phyloP scores from a whole-genome alignment of 2,329 filamentous ascomycete species.

The Penicillium expansum region DNA sequence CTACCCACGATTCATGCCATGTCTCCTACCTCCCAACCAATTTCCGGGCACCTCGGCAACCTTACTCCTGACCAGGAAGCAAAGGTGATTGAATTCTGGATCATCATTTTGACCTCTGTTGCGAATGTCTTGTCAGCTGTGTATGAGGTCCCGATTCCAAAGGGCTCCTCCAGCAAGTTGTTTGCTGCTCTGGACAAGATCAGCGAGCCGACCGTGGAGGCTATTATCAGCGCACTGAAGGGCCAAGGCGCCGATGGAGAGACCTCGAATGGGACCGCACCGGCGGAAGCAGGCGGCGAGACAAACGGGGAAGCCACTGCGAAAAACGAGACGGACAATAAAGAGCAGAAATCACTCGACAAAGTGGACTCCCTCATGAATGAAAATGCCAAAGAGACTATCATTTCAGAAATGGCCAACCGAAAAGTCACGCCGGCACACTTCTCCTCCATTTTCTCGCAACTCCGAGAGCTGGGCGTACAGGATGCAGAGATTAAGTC shows the following conservation, averaged over 20 bases:
- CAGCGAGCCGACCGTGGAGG: conserved; percentile 22
- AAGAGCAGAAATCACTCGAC: no score
- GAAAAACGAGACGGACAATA: no score
- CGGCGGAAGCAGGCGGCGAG: not conserved
- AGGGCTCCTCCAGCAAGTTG: conserved; percentile 18
- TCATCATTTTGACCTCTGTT: conserved; percentile 38
- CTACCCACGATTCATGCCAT: not conserved
- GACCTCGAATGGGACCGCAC: not conserved
- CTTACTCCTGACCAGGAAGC: conserved; percentile 79
- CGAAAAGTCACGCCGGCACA: no score
- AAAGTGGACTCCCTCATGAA: no score
- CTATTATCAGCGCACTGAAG: conserved; percentile 19
- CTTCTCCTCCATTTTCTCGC: no score
- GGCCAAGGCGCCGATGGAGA: not conserved
- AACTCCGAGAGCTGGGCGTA: no score
- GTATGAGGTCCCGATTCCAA: conserved; percentile 37
- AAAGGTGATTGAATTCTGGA: conserved; percentile 84
- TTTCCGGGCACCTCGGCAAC: conserved; percentile 59
- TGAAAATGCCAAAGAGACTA: no score
- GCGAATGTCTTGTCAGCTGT: conserved; percentile 21
- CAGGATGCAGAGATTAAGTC: no score
- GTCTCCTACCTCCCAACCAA: conserved; percentile 39
- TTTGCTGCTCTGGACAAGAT: conserved; percentile 22
- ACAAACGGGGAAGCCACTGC: not conserved
- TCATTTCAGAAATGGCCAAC: no score